Evolutionary conservation across 169 alveolate genomes (phyloP), one percentile per base, ranked within the genome.

Genomic region (Eimeria acervulina): DNA sequence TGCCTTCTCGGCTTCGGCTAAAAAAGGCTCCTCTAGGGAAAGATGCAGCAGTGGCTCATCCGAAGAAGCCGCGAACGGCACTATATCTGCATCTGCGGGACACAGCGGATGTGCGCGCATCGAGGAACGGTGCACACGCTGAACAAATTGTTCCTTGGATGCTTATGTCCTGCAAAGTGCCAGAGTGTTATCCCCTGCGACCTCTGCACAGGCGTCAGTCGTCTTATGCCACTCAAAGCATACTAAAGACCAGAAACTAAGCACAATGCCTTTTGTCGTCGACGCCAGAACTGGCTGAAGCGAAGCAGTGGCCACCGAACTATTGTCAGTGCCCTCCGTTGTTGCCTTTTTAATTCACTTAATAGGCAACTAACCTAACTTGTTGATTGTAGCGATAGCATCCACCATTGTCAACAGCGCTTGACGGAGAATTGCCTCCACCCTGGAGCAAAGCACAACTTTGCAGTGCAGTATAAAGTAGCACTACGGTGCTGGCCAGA

Each of bases 341-440:
- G 23, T 4, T 1, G 83, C 31, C 21, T n/a, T 70, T 13, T 78
- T 36, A 78, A 78, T 78, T 47, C 51, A 55, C 33, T 31, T 36
- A 36, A 51, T 40, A 36, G 2, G 63, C 44, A 61, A 42, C 94
- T 87, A 26, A 87, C 94, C 94, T 42, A 87, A 83, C 81, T 87
- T 87, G 94, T 42, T 87, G 80, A 87, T 87, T 61, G 94, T 87
- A 33, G 78, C 28, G 51, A 63, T 63, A 0, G 94, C 94, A 33
- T 87, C 83, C 42, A 87, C 83, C 94, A 87, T 87, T 70, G 94
- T 87, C 70, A 47, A 52, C 33, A 87, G 66, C 66, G 81, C 94
- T 63, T 87, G 94, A 23, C 94, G 94, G 81, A 87, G 94, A 61
- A 55, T 47, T 1, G 19, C 93, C 38, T 55, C 93, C 76, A 84